phyloP scores from a whole-genome alignment of 2,329 filamentous ascomycete species.

The Pseudogymnoascus sp. region DNA sequence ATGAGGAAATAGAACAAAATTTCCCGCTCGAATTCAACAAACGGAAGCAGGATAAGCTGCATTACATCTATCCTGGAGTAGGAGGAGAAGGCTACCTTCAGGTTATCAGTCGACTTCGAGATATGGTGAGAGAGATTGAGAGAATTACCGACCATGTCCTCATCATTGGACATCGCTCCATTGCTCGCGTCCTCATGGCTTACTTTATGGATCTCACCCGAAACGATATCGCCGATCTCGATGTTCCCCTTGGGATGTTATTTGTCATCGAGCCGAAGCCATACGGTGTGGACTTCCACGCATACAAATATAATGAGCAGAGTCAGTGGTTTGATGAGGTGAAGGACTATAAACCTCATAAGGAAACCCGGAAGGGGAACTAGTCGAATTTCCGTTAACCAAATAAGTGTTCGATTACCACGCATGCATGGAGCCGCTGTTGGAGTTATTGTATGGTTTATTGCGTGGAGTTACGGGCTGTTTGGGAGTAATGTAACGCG shows the following conservation, averaged over 20 bases:
- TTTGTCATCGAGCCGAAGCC: slow-evolving; percentile 96
- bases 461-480: background rate
- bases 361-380: slow-evolving; percentile 31
- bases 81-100: slow-evolving; percentile 95
- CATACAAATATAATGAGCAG: slow-evolving; percentile 78
- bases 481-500: background rate
- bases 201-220: slow-evolving; percentile 93
- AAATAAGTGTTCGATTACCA: background rate
- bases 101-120: slow-evolving; percentile 87
- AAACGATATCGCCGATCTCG: slow-evolving; percentile 87
- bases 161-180: slow-evolving; percentile 84
- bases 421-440: background rate
- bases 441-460: background rate
- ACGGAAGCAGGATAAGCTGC: slow-evolving; percentile 77
- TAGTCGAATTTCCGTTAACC: slow-evolving; percentile 5
- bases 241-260: slow-evolving; percentile 86
- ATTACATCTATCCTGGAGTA: slow-evolving; percentile 92
- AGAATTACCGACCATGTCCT: slow-evolving; percentile 93
- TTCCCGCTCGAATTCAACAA: slow-evolving; percentile 74
- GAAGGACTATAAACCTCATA: slow-evolving; percentile 70
- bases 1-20: slow-evolving; percentile 74
- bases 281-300: slow-evolving; percentile 95
- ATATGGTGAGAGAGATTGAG: slow-evolving; percentile 95
- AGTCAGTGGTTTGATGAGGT: slow-evolving; percentile 76
- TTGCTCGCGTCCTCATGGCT: slow-evolving; percentile 84